These are phyloP conservation scores for Hyaloscypha variabilis DNA, from an alignment of 495 filamentous ascomycete species.

Conservation along the genomic window DNA sequence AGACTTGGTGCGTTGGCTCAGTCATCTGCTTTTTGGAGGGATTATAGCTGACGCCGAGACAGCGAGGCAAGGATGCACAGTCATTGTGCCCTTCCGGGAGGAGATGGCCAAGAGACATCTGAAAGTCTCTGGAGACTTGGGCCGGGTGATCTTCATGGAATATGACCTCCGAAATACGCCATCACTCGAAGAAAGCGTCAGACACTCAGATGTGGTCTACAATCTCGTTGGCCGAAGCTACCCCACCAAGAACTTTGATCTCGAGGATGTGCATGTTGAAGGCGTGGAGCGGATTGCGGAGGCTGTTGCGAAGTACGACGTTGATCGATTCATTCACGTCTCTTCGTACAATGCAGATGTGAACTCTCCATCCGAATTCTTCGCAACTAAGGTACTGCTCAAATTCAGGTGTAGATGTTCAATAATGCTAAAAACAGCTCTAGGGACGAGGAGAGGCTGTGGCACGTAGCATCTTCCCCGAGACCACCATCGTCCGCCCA, in stretches of 20 bases:
- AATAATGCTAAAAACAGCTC: conserved; percentile 27
- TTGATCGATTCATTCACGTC: conserved; percentile 96
- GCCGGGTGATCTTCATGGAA: conserved; percentile 87
- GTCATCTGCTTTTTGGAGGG: background rate
- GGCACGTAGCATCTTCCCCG: conserved; percentile 88
- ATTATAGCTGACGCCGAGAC: conserved; percentile 20
- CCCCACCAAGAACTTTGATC: conserved; percentile 96
- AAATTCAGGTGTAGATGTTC: background rate
- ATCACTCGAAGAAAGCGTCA: conserved; percentile 94
- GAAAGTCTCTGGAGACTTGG: conserved; percentile 92
- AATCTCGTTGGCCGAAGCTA: conserved; percentile 94
- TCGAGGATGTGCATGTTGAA: conserved; percentile 92
- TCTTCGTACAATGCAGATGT: conserved; percentile 90
- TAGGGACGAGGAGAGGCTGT: conserved; percentile 81
- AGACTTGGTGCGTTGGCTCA: conserved; percentile 69
- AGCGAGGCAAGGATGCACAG: conserved; percentile 91
- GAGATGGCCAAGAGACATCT: conserved; percentile 97
- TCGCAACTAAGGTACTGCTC: conserved; percentile 76
- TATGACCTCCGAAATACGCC: conserved; percentile 93
- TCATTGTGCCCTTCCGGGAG: conserved; percentile 91
- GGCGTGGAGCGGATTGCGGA: conserved; percentile 94
- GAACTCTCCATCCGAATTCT: conserved; percentile 83
- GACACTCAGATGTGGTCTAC: conserved; percentile 96
- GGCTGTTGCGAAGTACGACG: conserved; percentile 96
- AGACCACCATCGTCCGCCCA: conserved; percentile 96